These are phyloP conservation scores for Rubia occidens DNA, from an alignment of 305 asterid genomes.

Conservation along the genomic window DNA sequence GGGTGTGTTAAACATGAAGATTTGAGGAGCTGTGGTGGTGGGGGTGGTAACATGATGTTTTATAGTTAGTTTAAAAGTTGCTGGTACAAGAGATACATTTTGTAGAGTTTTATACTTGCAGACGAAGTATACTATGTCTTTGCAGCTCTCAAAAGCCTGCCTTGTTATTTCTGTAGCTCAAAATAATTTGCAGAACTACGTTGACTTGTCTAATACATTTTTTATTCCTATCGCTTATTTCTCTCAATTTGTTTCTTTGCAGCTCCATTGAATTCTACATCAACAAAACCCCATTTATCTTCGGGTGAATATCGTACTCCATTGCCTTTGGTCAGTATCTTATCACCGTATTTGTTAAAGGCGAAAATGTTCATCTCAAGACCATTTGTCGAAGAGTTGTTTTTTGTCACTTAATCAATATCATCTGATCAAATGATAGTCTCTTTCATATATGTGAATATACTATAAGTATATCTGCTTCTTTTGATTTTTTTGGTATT, in stretches of 20 bases:
- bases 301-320: constrained; percentile 3
- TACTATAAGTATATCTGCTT: no score
- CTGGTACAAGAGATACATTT: not conserved
- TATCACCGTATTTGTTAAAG: not conserved
- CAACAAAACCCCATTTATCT: constrained; percentile 3
- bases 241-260: constrained; percentile 3
- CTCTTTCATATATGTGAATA: not conserved
- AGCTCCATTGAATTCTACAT: constrained; percentile 15
- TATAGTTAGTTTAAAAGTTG: not conserved
- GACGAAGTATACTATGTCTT: not conserved
- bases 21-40: not conserved
- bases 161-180: not conserved
- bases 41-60: not conserved
- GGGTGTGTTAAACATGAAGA: not conserved
- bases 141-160: not conserved
- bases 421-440: not conserved
- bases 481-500: not conserved
- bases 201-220: not conserved
- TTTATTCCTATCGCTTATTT: not conserved
- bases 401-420: not conserved
- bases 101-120: not conserved
- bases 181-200: not conserved
- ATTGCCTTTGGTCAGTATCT: constrained; percentile 12
- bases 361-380: not conserved
- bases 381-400: not conserved